Conservation (phyloP, 2,329 filamentous ascomycete species). For the Aspergillus tubingensis region DNA sequence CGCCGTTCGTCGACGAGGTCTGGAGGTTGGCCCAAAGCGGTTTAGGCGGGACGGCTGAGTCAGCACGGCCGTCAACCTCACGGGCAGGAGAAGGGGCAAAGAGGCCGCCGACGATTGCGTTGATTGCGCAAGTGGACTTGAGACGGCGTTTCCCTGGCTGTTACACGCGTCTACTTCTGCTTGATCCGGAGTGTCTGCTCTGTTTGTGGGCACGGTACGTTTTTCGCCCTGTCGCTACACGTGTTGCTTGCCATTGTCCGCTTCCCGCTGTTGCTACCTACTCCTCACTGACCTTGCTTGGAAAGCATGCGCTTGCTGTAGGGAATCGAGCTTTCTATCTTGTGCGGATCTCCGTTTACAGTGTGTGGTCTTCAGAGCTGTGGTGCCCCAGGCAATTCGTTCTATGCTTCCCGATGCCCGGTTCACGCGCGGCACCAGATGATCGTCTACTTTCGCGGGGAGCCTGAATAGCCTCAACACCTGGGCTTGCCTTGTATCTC, state of each 20-base stretch:
- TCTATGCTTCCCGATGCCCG: slow-evolving; percentile 28
- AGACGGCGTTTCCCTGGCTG: slow-evolving; percentile 21
- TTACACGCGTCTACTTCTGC: slow-evolving; percentile 29
- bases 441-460: slow-evolving; percentile 29
- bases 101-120: slow-evolving; percentile 33
- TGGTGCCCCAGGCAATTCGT: slow-evolving; percentile 18
- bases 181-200: slow-evolving; percentile 11
- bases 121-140: slow-evolving; percentile 29
- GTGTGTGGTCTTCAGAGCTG: slow-evolving; percentile 12
- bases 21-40: slow-evolving; percentile 31
- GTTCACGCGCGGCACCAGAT: slow-evolving; percentile 28
- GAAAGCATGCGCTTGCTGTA: slow-evolving; percentile 14
- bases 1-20: slow-evolving; percentile 30
- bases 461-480: slow-evolving; percentile 31
- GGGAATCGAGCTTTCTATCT: background rate
- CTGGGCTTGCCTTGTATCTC: slow-evolving; percentile 22
- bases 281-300: slow-evolving; percentile 22
- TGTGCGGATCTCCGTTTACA: background rate
- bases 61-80: slow-evolving; percentile 41
- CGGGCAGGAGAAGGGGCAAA: slow-evolving; percentile 35
- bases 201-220: slow-evolving; percentile 18
- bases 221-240: slow-evolving; percentile 21
- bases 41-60: slow-evolving; percentile 37
- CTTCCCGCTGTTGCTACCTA: slow-evolving; percentile 19
- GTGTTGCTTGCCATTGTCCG: slow-evolving; percentile 29